These are phyloP conservation scores for Fraxinus angustifolia DNA, from an alignment of 305 asterid species.

Conservation along the genomic window DNA sequence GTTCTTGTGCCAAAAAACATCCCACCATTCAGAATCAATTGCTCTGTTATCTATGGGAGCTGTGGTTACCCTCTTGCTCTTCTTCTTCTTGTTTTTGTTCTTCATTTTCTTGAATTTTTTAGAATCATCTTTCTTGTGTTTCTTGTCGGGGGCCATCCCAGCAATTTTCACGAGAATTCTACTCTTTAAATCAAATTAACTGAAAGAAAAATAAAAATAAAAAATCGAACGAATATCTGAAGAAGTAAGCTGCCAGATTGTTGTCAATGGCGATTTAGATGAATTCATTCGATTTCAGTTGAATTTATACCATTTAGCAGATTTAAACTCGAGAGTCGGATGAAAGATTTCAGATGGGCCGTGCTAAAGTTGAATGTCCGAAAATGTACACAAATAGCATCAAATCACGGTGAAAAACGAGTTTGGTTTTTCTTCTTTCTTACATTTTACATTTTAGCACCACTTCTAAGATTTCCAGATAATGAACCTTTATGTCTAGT, in stretches of 20 bases:
- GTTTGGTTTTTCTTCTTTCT: neutral
- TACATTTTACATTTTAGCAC: neutral
- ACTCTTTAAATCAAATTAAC: neutral
- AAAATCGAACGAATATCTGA: neutral
- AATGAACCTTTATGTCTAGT: neutral
- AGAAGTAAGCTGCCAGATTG: neutral
- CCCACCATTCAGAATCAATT: slow-evolving; percentile 95
- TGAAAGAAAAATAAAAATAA: neutral
- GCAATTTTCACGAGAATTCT: neutral
- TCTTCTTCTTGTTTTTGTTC: slow-evolving; percentile 49
- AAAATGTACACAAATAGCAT: neutral
- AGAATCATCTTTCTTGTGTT: slow-evolving; percentile 53
- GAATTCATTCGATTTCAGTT: neutral
- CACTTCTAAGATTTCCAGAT: neutral
- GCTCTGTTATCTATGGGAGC: slow-evolving; percentile 59
- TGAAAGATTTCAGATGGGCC: neutral
- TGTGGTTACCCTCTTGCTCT: slow-evolving; percentile 35
- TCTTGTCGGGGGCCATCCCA: slow-evolving; percentile 64
- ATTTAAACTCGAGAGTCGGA: neutral
- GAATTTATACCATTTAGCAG: neutral
- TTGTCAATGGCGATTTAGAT: neutral
- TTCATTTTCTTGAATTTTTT: slow-evolving; percentile 51
- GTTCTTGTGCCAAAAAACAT: slow-evolving; percentile 73
- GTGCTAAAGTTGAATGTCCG: neutral
- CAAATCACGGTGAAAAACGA: neutral